phyloP scores from a whole-genome alignment of 352 stramenopile species.

The Globisporangium spiculum region DNA sequence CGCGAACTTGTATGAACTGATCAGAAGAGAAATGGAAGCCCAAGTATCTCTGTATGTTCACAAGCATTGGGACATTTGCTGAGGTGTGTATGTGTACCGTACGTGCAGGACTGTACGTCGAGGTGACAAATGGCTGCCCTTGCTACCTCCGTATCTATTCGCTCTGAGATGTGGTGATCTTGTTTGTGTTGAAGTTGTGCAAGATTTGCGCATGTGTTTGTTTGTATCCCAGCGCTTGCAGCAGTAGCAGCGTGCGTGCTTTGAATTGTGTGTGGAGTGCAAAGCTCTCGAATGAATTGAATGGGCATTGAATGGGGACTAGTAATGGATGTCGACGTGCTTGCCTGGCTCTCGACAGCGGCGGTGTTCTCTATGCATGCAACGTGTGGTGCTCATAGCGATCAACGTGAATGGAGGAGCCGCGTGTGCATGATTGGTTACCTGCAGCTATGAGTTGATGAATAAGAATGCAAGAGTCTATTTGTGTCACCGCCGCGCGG shows the following conservation, averaged over 20 bases:
- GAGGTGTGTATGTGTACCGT: not conserved
- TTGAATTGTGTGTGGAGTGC: not conserved
- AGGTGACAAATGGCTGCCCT: conserved; percentile 10
- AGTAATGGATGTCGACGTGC: not conserved
- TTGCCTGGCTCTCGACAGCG: not conserved
- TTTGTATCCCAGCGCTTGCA: not conserved
- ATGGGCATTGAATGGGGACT: not conserved
- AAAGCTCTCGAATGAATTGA: not conserved
- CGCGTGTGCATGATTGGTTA: not conserved
- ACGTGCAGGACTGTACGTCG: not conserved
- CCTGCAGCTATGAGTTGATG: not conserved
- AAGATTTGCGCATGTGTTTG: not conserved
- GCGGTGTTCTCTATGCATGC: not conserved
- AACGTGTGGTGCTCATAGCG: not conserved
- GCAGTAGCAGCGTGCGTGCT: not conserved
- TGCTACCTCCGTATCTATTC: conserved; percentile 1
- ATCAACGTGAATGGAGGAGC: not conserved
- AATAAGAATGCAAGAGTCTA: conserved; percentile 4
- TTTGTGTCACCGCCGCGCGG: conserved; percentile 1
- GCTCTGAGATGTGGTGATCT: conserved; percentile 1
- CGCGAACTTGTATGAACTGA: not conserved
- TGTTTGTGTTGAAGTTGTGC: conserved; percentile 10
- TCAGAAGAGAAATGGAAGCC: not conserved
- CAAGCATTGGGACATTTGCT: conserved; percentile 8
- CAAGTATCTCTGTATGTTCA: not conserved